Evolutionary conservation across 2,329 filamentous ascomycete species (phyloP), one percentile per base, ranked within the genome.

Genomic region (Colletotrichum viniferum): DNA sequence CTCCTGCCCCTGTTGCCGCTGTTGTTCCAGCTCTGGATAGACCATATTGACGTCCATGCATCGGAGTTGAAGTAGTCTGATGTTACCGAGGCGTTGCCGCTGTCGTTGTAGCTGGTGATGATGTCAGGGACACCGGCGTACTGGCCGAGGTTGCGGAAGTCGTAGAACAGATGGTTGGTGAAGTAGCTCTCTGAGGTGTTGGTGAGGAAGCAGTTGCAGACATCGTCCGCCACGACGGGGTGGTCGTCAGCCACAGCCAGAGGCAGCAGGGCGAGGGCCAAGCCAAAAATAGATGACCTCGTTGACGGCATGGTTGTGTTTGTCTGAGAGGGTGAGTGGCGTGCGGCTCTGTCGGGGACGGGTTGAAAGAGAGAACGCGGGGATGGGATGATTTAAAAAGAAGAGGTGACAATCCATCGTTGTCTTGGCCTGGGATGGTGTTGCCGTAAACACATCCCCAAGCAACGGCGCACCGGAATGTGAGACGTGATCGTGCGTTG

Each of bases 131-230:
- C 81, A 61, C 80, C 77, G 5, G 85, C 86, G 70, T 87, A 85
- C 28, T 86, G 77, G 3, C 80, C 56, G 24, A 88, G 84, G 52
- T 80, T 81, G 61, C 88, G 83, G 77, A 89, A 90, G 80, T 90
- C 88, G 77, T 87, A 88, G 81, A 90, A 90, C 48, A 81, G 78
- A 79, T 88, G 89, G 21, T 83, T 81, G 21, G 83, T 81, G 78
- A 87, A 90, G 81, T 86, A 90, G 56, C 80, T 79, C 58, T 82
- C 83, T 14, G 84, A 85, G 60, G 84, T 86, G 77, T 90, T 89
- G 78, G 86, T 88, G 65, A 87, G 79, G 77, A 85, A 90, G 79
- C 89, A 90, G 71, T 83, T 82, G 80, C 89, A 90, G 56, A 81
- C 79, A 30, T 81, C 78, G 67, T 85, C 83, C 13, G 82, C 78